Evolutionary conservation across 1,284 basidiomycete species (phyloP).

Genomic region (Fistulina hepatica): DNA sequence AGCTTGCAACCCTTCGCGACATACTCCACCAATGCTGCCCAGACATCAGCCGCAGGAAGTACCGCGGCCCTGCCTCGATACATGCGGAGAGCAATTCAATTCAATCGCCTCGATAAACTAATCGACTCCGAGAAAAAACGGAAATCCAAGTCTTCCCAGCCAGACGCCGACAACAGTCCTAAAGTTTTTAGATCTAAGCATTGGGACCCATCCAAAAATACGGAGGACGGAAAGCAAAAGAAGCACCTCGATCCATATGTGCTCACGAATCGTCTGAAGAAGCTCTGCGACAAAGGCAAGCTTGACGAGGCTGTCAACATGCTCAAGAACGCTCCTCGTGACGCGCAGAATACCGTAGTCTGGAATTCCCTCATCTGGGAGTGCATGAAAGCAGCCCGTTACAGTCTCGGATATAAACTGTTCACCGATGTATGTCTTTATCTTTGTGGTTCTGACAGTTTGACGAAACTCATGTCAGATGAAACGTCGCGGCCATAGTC

Average conservation of each 20-base stretch:
- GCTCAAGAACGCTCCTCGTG: constrained; percentile 52
- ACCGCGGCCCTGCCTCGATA: too few relatives aligned
- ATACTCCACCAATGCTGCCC: too few relatives aligned
- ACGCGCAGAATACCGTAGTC: constrained; percentile 56
- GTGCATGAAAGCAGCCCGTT: constrained; percentile 42
- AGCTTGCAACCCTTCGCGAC: too few relatives aligned
- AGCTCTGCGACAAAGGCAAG: constrained; percentile 39
- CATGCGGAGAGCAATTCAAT: too few relatives aligned
- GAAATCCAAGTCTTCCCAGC: too few relatives aligned
- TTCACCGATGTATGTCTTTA: constrained; percentile 50
- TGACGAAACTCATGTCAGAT: constrained; percentile 37
- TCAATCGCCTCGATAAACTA: too few relatives aligned
- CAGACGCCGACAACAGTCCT: too few relatives aligned
- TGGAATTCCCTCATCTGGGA: constrained; percentile 68
- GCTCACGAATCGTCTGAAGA: constrained; percentile 45
- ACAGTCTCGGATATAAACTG: constrained; percentile 45
- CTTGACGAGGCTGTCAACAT: constrained; percentile 48
- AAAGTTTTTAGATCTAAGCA: not conserved
- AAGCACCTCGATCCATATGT: constrained; percentile 46
- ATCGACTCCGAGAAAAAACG: too few relatives aligned
- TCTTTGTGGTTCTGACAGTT: not conserved
- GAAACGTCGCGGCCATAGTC: constrained; percentile 66
- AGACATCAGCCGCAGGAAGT: too few relatives aligned
- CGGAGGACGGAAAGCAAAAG: constrained; percentile 22
- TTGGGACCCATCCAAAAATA: constrained; percentile 21